Percentiles rank a stretch among this genome's conserved stretches.
These are phyloP conservation scores for Pichia scutulata DNA, from an alignment of 805 yeast genomes.

Conservation along the genomic window DNA sequence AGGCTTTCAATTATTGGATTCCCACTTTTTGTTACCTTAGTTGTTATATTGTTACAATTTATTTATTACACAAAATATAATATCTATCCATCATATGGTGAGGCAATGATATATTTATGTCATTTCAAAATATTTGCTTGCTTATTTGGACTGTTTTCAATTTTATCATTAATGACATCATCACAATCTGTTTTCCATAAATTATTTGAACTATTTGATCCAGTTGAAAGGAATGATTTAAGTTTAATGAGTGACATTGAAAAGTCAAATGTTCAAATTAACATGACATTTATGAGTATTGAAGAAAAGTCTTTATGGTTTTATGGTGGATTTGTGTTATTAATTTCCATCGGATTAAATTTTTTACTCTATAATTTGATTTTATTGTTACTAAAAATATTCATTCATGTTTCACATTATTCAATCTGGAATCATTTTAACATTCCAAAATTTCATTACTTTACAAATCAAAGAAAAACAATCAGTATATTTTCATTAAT, in stretches of 20 bases:
- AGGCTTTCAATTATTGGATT: constrained; percentile 67
- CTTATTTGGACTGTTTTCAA: constrained; percentile 23
- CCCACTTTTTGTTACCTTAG: constrained; percentile 52
- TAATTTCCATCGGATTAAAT: constrained; percentile 39
- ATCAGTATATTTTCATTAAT: constrained; percentile 11
- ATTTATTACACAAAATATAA: constrained; percentile 31
- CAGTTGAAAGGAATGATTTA: constrained; percentile 41
- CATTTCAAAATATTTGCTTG: constrained; percentile 21
- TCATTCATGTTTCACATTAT: neutral
- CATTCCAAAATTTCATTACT: constrained; percentile 12
- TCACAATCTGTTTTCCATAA: constrained; percentile 30
- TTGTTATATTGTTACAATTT: constrained; percentile 51
- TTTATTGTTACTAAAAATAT: constrained; percentile 10
- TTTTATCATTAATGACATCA: constrained; percentile 37
- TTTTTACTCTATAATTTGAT: constrained; percentile 27
- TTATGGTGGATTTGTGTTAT: constrained; percentile 50
- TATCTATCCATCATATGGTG: constrained; percentile 37
- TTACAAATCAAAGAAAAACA: constrained; percentile 13
- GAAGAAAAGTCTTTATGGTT: constrained; percentile 49
- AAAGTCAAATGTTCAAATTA: constrained; percentile 31
- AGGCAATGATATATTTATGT: constrained; percentile 37
- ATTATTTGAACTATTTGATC: constrained; percentile 35
- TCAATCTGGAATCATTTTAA: constrained; percentile 3
- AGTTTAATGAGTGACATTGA: constrained; percentile 35
- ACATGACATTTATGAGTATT: constrained; percentile 62